Percentiles rank a stretch among this genome's conserved stretches.
Evolutionary conservation across 768 basidiomycete species (phyloP).

Genomic region (Termitomyces eurrhizus): DNA sequence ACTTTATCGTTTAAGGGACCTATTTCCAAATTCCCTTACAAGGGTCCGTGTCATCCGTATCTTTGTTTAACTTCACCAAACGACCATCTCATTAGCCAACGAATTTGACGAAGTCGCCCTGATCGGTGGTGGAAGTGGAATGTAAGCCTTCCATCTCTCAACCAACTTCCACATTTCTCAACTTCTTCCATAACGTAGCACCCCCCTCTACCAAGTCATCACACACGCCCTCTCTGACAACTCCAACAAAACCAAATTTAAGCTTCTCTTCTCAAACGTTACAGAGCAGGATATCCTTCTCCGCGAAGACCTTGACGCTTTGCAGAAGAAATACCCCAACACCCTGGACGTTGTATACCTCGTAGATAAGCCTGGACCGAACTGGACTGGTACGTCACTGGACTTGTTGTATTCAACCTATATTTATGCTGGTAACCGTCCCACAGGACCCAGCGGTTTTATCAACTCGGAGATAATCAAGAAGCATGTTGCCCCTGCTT

Average conservation of each 20-base stretch:
- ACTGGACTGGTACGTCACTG: constrained; percentile 47
- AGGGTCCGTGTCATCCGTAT: constrained; percentile 41
- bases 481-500: constrained; percentile 63
- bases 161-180: not conserved
- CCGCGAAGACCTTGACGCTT: constrained; percentile 67
- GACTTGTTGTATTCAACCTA: not conserved
- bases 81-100: constrained; percentile 48
- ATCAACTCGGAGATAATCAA: constrained; percentile 70
- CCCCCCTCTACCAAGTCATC: constrained; percentile 82
- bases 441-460: constrained; percentile 65
- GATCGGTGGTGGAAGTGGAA: constrained; percentile 93
- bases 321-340: constrained; percentile 65
- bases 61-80: not conserved
- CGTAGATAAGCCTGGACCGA: constrained; percentile 66
- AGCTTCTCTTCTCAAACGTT: constrained; percentile 86
- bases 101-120: constrained; percentile 83
- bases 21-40: constrained; percentile 82
- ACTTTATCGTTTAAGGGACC: constrained; percentile 88
- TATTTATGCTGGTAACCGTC: not conserved
- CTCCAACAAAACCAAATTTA: constrained; percentile 91
- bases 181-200: constrained; percentile 35
- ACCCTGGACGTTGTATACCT: constrained; percentile 83
- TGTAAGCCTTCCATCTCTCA: constrained; percentile 40
- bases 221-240: constrained; percentile 67
- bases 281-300: constrained; percentile 89